Evolutionary conservation across 2,329 filamentous ascomycete genomes (phyloP).

Genomic region (Zymoseptoria tritici): DNA sequence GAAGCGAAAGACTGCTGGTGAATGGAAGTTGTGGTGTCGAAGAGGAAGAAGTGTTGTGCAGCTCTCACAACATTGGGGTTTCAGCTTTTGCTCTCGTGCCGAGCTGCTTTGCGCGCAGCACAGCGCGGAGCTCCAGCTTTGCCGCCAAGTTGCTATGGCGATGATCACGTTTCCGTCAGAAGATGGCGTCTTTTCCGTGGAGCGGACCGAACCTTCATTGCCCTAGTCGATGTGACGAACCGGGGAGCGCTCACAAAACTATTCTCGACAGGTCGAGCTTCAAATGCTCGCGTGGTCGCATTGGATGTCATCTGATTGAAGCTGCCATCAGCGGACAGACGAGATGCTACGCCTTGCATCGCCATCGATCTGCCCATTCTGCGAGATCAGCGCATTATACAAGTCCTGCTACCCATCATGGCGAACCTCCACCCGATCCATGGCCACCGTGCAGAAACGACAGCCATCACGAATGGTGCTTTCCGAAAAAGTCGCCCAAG

Average conservation of each 20-base stretch:
- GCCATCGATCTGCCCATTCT: slow-evolving; percentile 34
- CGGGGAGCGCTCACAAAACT: not conserved
- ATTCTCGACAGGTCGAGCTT: too few relatives aligned
- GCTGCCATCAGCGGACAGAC: not conserved
- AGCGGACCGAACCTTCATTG: not conserved
- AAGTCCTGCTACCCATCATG: slow-evolving; percentile 25
- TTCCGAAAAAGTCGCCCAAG: slow-evolving; percentile 38
- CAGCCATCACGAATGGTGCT: slow-evolving; percentile 46
- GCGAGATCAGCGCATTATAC: slow-evolving; percentile 30
- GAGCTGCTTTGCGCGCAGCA: too few relatives aligned
- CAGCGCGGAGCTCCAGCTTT: too few relatives aligned
- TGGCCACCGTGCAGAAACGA: slow-evolving; percentile 36
- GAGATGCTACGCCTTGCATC: slow-evolving; percentile 24
- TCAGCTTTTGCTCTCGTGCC: not conserved
- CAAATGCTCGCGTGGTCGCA: not conserved
- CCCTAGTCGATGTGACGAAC: not conserved
- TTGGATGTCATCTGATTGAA: not conserved
- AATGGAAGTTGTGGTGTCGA: not conserved
- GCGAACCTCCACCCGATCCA: slow-evolving; percentile 32
- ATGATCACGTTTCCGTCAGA: too few relatives aligned
- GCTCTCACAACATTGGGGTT: not conserved
- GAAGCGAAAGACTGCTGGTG: slow-evolving; percentile 1
- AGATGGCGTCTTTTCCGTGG: too few relatives aligned
- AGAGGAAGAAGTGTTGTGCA: not conserved
- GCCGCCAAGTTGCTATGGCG: too few relatives aligned